Evolutionary conservation across 768 basidiomycete species (phyloP).

Genomic region (Boletus patriciae): DNA sequence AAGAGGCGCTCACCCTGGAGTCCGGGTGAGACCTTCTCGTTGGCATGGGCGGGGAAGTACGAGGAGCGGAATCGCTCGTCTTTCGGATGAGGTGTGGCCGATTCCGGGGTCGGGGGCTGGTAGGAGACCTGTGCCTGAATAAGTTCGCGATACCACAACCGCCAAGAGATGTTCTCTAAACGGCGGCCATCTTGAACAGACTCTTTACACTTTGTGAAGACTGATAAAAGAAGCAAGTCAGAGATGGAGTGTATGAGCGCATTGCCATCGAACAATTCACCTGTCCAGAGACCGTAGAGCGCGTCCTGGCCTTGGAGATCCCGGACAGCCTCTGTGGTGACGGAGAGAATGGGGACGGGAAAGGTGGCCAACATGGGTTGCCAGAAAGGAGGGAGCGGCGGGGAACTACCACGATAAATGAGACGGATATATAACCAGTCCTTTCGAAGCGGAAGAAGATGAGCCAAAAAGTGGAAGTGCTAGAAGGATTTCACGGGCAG

Average conservation of each 20-base stretch:
- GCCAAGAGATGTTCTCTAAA: constrained; percentile 87
- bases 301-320: constrained; percentile 70
- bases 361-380: constrained; percentile 49
- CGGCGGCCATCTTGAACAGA: constrained; percentile 76
- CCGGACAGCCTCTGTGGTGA: constrained; percentile 63
- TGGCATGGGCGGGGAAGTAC: constrained; percentile 27
- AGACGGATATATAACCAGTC: constrained; percentile 22
- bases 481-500: constrained; percentile 17
- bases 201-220: constrained; percentile 83
- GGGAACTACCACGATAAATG: constrained; percentile 8
- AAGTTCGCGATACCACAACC: constrained; percentile 75
- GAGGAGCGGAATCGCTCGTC: constrained; percentile 24
- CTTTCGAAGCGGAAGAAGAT: constrained; percentile 16
- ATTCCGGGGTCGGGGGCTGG: constrained; percentile 32
- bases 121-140: constrained; percentile 34
- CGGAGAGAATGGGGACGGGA: constrained; percentile 63
- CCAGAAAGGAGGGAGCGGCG: constrained; percentile 10
- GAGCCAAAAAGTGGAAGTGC: constrained; percentile 11
- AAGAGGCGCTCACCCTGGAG: constrained; percentile 15
- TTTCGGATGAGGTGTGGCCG: constrained; percentile 14
- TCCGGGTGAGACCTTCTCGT: constrained; percentile 16
- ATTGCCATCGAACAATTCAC: constrained; percentile 37
- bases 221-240: constrained; percentile 38
- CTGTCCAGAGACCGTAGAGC: constrained; percentile 63
- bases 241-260: background rate